Percentiles rank a stretch among this genome's conserved stretches.
These are phyloP conservation scores for Podospora appendiculata DNA, from an alignment of 495 filamentous ascomycete species.

Conservation along the genomic window DNA sequence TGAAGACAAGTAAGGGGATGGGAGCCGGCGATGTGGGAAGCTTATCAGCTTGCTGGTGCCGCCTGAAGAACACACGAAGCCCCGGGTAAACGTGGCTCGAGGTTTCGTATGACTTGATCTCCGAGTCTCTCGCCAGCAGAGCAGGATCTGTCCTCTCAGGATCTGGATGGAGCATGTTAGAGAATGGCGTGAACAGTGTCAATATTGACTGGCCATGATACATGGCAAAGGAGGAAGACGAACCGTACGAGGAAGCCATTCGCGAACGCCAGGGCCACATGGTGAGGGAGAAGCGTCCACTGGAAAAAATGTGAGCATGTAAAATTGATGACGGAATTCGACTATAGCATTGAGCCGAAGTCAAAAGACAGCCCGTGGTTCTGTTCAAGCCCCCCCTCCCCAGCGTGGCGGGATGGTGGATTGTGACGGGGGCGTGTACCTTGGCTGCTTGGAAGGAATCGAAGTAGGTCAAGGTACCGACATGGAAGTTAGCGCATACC, in stretches of 20 bases:
- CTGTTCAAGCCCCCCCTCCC: too few relatives aligned
- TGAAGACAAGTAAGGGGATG: constrained; percentile 79
- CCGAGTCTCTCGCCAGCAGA: constrained; percentile 69
- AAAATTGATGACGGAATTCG: not conserved
- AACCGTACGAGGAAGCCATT: constrained; percentile 6
- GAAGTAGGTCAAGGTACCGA: too few relatives aligned
- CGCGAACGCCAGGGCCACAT: not conserved
- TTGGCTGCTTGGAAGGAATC: too few relatives aligned
- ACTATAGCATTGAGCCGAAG: too few relatives aligned
- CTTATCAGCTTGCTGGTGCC: constrained; percentile 71
- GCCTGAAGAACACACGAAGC: constrained; percentile 76
- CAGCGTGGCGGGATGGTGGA: too few relatives aligned
- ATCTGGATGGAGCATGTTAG: constrained; percentile 9
- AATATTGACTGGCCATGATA: not conserved
- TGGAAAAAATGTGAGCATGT: not conserved
- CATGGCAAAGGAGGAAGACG: not conserved
- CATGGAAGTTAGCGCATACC: too few relatives aligned
- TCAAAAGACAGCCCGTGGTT: too few relatives aligned
- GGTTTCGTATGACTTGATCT: constrained; percentile 62
- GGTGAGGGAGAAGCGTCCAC: not conserved
- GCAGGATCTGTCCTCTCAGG: constrained; percentile 56
- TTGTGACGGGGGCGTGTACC: too few relatives aligned
- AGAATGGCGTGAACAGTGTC: not conserved
- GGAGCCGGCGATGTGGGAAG: constrained; percentile 64
- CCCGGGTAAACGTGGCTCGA: constrained; percentile 61